phyloP scores from a whole-genome alignment of 257 asterid genomes.

The Ilex aquifolium region DNA sequence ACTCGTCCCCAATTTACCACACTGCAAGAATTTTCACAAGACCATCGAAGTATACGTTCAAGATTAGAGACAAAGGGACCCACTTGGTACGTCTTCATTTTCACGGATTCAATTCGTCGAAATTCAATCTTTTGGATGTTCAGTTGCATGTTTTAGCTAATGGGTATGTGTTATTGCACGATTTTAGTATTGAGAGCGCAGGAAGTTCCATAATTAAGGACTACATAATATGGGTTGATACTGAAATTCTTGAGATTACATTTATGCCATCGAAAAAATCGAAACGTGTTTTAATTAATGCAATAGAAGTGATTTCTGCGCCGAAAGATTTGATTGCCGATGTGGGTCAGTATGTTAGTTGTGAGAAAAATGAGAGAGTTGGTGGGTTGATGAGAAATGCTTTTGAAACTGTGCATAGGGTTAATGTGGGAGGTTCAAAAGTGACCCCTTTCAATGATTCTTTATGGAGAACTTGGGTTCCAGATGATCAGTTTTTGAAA shows the following conservation, averaged over 20 bases:
- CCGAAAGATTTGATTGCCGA: slow-evolving; percentile 74
- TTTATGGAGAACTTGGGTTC: slow-evolving; percentile 83
- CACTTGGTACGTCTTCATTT: slow-evolving; percentile 90
- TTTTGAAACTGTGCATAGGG: slow-evolving; percentile 70
- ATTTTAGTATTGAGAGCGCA: slow-evolving; percentile 33
- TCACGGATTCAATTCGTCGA: slow-evolving; percentile 15
- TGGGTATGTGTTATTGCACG: slow-evolving; percentile 50
- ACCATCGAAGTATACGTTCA: slow-evolving; percentile 57
- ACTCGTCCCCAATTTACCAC: slow-evolving; percentile 49
- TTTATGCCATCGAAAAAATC: slow-evolving; percentile 47
- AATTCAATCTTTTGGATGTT: slow-evolving; percentile 22
- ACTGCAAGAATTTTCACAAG: slow-evolving; percentile 62
- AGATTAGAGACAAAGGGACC: slow-evolving; percentile 41
- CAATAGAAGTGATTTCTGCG: slow-evolving; percentile 81
- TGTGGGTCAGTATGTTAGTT: slow-evolving; percentile 45
- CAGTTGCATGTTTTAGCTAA: slow-evolving; percentile 80
- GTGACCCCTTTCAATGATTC: slow-evolving; percentile 96
- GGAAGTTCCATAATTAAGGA: slow-evolving; percentile 46
- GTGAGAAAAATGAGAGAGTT: slow-evolving; percentile 41
- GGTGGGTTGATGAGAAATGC: slow-evolving; percentile 57
- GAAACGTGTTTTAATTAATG: slow-evolving; percentile 63
- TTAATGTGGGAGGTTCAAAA: slow-evolving; percentile 83
- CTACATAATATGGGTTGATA: slow-evolving; percentile 47
- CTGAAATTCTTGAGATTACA: slow-evolving; percentile 42
- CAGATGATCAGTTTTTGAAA: slow-evolving; percentile 51